Conservation (phyloP, 148 eudicot genomes). For the Silene uniflora region DNA sequence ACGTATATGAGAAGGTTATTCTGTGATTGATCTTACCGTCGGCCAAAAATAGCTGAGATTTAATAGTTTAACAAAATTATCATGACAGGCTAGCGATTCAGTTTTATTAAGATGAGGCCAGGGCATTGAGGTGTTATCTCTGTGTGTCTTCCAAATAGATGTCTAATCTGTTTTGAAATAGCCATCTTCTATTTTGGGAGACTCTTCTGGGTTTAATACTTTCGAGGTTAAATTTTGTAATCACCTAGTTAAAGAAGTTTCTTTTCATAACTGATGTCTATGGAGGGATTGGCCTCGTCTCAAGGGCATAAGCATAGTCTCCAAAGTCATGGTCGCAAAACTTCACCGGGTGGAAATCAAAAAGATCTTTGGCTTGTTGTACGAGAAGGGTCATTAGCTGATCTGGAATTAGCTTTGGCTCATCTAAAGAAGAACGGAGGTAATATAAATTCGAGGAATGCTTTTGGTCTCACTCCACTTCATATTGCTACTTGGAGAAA, state of each 20-base stretch:
- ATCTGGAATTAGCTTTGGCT: conserved; percentile 66
- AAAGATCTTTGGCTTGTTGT: conserved; percentile 69
- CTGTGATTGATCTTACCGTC: neutral
- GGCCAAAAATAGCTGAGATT: conserved; percentile 19
- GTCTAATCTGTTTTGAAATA: neutral
- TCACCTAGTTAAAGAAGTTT: neutral
- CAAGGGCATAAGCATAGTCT: conserved; percentile 54
- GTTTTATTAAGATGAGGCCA: conserved; percentile 7
- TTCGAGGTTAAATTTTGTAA: neutral
- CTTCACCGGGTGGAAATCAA: conserved; percentile 34
- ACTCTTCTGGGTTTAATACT: neutral
- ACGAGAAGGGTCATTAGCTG: conserved; percentile 65
- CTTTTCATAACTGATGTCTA: conserved; percentile 4
- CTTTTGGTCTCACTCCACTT: conserved; percentile 79
- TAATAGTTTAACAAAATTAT: neutral
- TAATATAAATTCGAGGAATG: conserved; percentile 70
- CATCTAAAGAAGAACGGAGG: conserved; percentile 79
- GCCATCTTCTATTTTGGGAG: neutral
- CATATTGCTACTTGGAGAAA: conserved; percentile 99
- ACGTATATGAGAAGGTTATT: neutral
- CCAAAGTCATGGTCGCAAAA: conserved; percentile 50
- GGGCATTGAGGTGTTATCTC: conserved; percentile 9
- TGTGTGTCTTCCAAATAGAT: neutral
- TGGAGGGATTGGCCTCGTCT: conserved; percentile 55
- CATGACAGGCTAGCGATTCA: conserved; percentile 11